Evolutionary conservation across 2,329 filamentous ascomycete species (phyloP), one percentile per base, ranked within the genome.

Genomic region (Talaromyces sp.): DNA sequence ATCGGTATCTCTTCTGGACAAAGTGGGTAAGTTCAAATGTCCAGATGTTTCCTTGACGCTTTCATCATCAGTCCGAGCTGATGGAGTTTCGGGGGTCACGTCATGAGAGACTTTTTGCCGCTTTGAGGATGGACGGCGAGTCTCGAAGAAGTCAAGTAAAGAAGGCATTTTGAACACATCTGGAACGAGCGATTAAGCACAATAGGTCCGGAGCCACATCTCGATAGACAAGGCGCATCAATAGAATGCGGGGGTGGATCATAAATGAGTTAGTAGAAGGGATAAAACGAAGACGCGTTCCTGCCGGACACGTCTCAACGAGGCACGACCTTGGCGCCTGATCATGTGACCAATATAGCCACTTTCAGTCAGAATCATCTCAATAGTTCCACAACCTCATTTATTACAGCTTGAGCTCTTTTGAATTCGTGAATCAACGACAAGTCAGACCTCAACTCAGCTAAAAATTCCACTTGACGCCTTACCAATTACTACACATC

Each of bases 101-200:
- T 68, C 64, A n/a, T 68, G 69, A 9, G 67, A 68, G 63, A 73
- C 74, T 49, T 72, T 73, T 37, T 65, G 45, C 11, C 76, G 74
- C 68, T 79, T 79, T 41, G 67, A 61, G 3, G 71, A 68, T 22
- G 69, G 68, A 50, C 72, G 73, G 63, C 71, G 67, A 3, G 72
- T 77, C 41, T 77, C 74, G 72, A 75, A 78, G 60, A 72, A 78
- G 63, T 78, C 70, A 69, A 78, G 47, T 31, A 78, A 67, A 59
- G 75, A 77, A 75, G 64, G 50, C 64, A 66, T 66, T 10, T 25
- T 59, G 3, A 33, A 39, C 35, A 31, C 43, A 0, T 9, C 4
- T 15, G 8, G 1, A 33, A 15, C 13, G 27, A 63, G 27, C 19
- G 3, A 10, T 25, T 35, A 25, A 10, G 37, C 19, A 17, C 25